These are phyloP conservation scores for Aureobasidium namibiae DNA, from an alignment of 2,329 filamentous ascomycete genomes.

Conservation along the genomic window DNA sequence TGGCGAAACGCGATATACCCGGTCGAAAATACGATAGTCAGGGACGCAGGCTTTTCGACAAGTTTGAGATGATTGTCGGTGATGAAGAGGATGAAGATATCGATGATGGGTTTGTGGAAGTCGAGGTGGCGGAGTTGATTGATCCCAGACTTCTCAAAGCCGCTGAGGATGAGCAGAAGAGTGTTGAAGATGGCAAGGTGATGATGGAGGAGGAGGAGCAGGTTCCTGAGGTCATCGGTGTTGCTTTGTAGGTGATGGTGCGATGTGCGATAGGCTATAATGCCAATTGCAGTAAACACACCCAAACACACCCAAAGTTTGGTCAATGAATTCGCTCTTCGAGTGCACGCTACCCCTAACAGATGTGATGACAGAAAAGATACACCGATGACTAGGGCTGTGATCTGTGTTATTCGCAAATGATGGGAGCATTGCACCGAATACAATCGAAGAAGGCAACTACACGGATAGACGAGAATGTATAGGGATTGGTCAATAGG, in stretches of 20 bases:
- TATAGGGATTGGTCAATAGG: background rate
- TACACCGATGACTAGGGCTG: too few species aligned
- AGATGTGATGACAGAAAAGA: too few species aligned
- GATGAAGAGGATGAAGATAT: constrained; percentile 36
- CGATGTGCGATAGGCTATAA: background rate
- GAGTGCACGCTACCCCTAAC: too few species aligned
- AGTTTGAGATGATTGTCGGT: constrained; percentile 64
- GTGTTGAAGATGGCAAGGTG: background rate
- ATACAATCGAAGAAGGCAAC: too few species aligned
- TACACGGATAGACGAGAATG: too few species aligned
- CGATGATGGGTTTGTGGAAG: constrained; percentile 51
- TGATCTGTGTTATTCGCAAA: too few species aligned
- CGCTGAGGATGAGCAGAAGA: background rate
- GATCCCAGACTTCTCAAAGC: constrained; percentile 51
- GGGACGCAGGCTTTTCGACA: constrained; percentile 65
- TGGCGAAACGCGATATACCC: constrained; percentile 62
- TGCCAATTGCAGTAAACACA: too few species aligned
- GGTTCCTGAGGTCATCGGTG: background rate
- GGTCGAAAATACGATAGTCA: constrained; percentile 57
- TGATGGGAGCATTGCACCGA: too few species aligned
- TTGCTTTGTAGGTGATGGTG: background rate
- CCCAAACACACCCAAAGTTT: too few species aligned
- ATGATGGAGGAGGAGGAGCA: background rate
- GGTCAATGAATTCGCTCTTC: too few species aligned
- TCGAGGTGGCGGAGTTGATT: constrained; percentile 56